Conservation (phyloP, 116 monocot genomes). For the Phalaenopsis hybrid region DNA sequence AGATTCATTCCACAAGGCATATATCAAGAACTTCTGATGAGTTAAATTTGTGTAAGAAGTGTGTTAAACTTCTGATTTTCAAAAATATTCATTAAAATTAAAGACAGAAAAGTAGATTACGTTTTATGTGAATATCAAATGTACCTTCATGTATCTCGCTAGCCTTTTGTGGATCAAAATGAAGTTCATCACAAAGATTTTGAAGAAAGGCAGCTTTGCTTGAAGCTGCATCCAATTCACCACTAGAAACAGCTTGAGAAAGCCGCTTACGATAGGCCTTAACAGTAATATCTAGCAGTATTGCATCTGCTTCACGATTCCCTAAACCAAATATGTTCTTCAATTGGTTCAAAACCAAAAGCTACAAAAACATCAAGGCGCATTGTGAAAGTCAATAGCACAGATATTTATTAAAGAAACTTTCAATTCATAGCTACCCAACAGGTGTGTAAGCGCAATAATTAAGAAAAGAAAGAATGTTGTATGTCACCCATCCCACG, state of each 20-base stretch:
- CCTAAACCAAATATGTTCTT: constrained; percentile 95
- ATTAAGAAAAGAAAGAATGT: neutral
- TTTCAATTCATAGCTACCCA: neutral
- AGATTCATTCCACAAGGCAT: neutral
- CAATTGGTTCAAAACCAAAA: constrained; percentile 66
- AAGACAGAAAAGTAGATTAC: neutral
- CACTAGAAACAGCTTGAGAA: constrained; percentile 66
- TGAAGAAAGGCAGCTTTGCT: constrained; percentile 96
- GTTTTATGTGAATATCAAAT: neutral
- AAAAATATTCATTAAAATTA: neutral
- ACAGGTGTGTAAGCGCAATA: neutral
- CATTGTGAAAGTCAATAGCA: neutral
- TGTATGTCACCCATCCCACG: neutral
- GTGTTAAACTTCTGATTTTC: neutral
- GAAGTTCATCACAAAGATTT: constrained; percentile 79
- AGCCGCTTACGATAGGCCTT: constrained; percentile 72
- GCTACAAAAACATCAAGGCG: constrained; percentile 30
- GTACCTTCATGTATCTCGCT: constrained; percentile 93
- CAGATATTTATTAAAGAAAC: neutral
- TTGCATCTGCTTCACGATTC: constrained; percentile 72
- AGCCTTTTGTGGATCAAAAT: constrained; percentile 82
- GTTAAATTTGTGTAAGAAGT: neutral
- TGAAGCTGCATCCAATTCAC: constrained; percentile 61
- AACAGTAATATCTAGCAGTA: constrained; percentile 72
- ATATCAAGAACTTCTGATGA: neutral